phyloP scores from a whole-genome alignment of 495 filamentous ascomycete species.

The Penicillium ucsense region DNA sequence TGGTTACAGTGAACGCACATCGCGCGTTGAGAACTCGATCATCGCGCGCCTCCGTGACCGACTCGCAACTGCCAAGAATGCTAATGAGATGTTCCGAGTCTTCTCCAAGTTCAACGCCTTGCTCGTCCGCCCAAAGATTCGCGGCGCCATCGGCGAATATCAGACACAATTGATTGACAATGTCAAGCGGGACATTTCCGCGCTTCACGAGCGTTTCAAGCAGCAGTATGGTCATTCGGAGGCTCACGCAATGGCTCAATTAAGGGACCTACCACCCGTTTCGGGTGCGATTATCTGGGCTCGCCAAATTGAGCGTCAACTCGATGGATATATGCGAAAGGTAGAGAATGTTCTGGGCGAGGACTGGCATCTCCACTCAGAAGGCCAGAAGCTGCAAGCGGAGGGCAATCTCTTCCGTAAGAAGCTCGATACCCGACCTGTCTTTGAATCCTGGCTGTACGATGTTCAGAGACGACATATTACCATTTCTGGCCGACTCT shows the following conservation, averaged over 20 bases:
- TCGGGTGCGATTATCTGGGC: slow-evolving; percentile 97
- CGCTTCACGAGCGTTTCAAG: slow-evolving; percentile 93
- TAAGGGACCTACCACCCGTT: slow-evolving; percentile 89
- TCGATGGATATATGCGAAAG: slow-evolving; percentile 93
- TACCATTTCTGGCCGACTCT: slow-evolving; percentile 82
- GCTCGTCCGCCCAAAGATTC: slow-evolving; percentile 93
- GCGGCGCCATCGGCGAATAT: slow-evolving; percentile 94
- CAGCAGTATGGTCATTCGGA: slow-evolving; percentile 97
- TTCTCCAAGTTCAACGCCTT: slow-evolving; percentile 99
- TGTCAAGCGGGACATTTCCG: slow-evolving; percentile 88
- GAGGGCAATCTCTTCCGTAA: slow-evolving; percentile 88
- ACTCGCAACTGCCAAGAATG: slow-evolving; percentile 86
- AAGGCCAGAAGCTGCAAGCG: slow-evolving; percentile 84
- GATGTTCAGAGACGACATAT: slow-evolving; percentile 81
- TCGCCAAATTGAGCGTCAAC: slow-evolving; percentile 88
- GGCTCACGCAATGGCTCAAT: slow-evolving; percentile 92
- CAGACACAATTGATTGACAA: slow-evolving; percentile 95
- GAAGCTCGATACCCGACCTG: slow-evolving; percentile 85
- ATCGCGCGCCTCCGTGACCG: slow-evolving; percentile 90
- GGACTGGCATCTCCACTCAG: slow-evolving; percentile 87
- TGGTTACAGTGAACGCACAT: slow-evolving; percentile 91
- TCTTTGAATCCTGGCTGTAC: slow-evolving; percentile 90
- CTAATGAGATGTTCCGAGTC: slow-evolving; percentile 98
- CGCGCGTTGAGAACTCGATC: slow-evolving; percentile 96
- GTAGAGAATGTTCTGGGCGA: slow-evolving; percentile 90